Conservation (phyloP, 176 grass and related monocot species). For the Ampelocalamus luodianensis region DNA sequence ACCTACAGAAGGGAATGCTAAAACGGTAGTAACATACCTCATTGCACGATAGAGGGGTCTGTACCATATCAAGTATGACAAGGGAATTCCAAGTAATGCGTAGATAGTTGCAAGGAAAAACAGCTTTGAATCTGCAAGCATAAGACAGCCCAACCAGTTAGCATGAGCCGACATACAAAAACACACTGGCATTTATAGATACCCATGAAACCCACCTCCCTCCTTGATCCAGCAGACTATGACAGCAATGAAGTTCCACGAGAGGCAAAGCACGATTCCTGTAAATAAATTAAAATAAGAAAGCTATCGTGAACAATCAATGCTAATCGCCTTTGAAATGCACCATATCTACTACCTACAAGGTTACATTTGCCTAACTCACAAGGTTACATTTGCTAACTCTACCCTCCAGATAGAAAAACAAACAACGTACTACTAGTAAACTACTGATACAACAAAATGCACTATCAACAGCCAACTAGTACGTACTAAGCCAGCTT, state of each 20-base stretch:
- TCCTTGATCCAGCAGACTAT: conserved; percentile 96
- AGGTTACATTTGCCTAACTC: too few relatives aligned
- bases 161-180: not conserved
- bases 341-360: not conserved
- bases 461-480: not conserved
- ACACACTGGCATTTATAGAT: not conserved
- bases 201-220: conserved; percentile 62
- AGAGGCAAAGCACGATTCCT: conserved; percentile 89
- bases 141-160: conserved; percentile 30
- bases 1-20: not conserved
- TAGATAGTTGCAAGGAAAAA: conserved; percentile 94
- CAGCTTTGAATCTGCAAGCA: conserved; percentile 72
- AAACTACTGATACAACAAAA: not conserved
- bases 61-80: conserved; percentile 95
- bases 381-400: too few relatives aligned
- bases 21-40: conserved; percentile 55
- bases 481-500: conserved; percentile 50
- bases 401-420: not conserved
- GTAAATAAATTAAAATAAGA: conserved; percentile 24
- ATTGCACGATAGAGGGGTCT: conserved; percentile 88
- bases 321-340: not conserved
- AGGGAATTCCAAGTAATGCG: conserved; percentile 84
- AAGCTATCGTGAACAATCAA: not conserved
- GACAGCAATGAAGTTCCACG: conserved; percentile 90
- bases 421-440: not conserved